Evolutionary conservation across 2,329 filamentous ascomycete species (phyloP).

Genomic region (Acarospora socialis): DNA sequence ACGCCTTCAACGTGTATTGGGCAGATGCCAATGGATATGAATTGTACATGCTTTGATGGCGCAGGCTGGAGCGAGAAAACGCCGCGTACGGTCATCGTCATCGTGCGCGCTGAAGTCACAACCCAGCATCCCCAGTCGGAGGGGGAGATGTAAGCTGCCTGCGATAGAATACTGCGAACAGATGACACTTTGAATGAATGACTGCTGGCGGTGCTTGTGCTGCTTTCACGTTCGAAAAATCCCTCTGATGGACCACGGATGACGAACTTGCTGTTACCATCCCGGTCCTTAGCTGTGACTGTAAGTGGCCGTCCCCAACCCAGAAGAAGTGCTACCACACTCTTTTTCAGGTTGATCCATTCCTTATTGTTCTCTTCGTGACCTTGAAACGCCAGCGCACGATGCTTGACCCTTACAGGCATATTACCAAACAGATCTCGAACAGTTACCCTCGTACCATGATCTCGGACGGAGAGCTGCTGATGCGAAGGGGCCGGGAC

Average conservation of each 20-base stretch:
- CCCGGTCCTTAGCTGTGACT: conserved; percentile 44
- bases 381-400: conserved; percentile 41
- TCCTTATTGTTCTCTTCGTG: conserved; percentile 40
- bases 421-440: conserved; percentile 78
- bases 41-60: conserved; percentile 61
- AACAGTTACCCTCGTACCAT: conserved; percentile 65
- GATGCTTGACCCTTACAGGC: conserved; percentile 77
- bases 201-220: conserved; percentile 16
- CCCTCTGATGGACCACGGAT: conserved; percentile 14
- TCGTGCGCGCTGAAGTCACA: conserved; percentile 50
- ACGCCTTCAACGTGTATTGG: conserved; percentile 45
- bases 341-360: conserved; percentile 49
- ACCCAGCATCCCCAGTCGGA: conserved; percentile 50
- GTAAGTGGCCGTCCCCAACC: conserved; percentile 47
- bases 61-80: conserved; percentile 57
- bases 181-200: conserved; percentile 19
- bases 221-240: conserved; percentile 5
- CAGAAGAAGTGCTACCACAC: conserved; percentile 52
- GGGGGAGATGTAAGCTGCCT: conserved; percentile 48
- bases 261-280: conserved; percentile 25
- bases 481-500: conserved; percentile 46
- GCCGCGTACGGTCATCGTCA: conserved; percentile 49
- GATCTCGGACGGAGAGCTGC: conserved; percentile 37
- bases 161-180: conserved; percentile 43
- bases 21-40: conserved; percentile 62